Conservation (phyloP, 176 grass and related monocot genomes). For the Oryza meyeriana region DNA sequence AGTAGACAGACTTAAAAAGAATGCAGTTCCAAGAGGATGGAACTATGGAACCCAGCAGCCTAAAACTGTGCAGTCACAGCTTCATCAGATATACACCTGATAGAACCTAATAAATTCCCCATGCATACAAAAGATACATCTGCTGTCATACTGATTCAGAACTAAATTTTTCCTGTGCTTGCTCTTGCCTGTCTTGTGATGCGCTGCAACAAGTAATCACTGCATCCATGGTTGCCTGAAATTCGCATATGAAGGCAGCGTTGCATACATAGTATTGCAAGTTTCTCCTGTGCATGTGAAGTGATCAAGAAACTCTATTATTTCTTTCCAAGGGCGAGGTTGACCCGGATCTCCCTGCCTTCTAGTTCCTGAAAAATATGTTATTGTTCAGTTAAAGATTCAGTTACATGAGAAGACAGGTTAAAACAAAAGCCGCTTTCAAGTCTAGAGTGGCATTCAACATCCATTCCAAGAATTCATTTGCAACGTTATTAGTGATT, state of each 20-base stretch:
- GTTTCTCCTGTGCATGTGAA: constrained; percentile 12
- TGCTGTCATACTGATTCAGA: background rate
- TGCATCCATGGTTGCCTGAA: background rate
- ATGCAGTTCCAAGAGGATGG: background rate
- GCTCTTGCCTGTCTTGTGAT: background rate
- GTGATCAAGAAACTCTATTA: background rate
- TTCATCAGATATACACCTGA: background rate
- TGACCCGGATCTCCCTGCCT: constrained; percentile 70
- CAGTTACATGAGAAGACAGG: background rate
- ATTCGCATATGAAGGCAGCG: background rate
- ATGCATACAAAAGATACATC: background rate
- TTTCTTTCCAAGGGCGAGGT: constrained; percentile 67
- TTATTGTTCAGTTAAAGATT: background rate
- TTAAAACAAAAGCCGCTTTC: background rate
- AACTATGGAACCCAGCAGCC: background rate
- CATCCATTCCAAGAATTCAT: background rate
- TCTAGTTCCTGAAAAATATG: constrained; percentile 59
- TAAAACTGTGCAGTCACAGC: background rate
- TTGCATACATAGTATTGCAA: background rate
- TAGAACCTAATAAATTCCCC: background rate
- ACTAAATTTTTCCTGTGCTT: background rate
- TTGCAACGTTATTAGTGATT: background rate
- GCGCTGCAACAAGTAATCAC: background rate
- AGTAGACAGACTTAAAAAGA: background rate
- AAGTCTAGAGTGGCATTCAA: background rate